Base-by-base conservation (phyloP, 2,329 filamentous ascomycete genomes). In the Alternaria panax region DNA sequence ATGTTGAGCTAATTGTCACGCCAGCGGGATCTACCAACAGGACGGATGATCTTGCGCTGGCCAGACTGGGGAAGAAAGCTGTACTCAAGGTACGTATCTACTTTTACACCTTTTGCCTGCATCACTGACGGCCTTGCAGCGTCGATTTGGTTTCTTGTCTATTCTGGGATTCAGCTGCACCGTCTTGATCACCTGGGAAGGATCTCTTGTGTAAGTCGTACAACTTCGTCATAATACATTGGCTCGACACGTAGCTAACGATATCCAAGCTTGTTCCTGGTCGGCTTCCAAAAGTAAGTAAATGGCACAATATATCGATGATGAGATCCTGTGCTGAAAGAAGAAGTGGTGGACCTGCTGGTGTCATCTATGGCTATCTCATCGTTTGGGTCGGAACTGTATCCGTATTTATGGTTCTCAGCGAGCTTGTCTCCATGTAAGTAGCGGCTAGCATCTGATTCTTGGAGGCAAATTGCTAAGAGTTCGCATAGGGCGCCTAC, bases 371-470 rank as follows among this genome's bases (percentile, higher is more conserved):
- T 27, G 70, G 71, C n/a, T 76, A 72, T 34, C 32, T 75, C 9
- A 50, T 70, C 5, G 66, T 67, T 9, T 76, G 73, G 70, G 3
- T 67, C 5, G 73, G 74, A n/a, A 72, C 70, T 0, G 62, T 71
- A 27, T 73, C 73, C 6, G 63, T 67, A 5, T 71, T 71, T 34
- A 61, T 68, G 27, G 70, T 72, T 5, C 62, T 74, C 8, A 69
- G 68, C 16, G 73, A 76, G 47, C 67, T 78, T 54, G 75, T 71
- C 1, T 78, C 75, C 2, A 75, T 78, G 74, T 67, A 41, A 59
- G 66, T 54, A 18, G 2, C 0, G n/a, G n/a, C 18, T 7, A 12
- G 5, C 12, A 20, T 12, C 4, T 34, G 5, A 3, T 20, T 5
- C 3, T 6, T 5, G 1, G 14, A 42, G 9, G 9, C 5, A 4